A percentile compares a stretch with the other conserved stretches of the same genome.
phyloP scores from a whole-genome alignment of 106 monocot species.

The Dendrobium officinale region DNA sequence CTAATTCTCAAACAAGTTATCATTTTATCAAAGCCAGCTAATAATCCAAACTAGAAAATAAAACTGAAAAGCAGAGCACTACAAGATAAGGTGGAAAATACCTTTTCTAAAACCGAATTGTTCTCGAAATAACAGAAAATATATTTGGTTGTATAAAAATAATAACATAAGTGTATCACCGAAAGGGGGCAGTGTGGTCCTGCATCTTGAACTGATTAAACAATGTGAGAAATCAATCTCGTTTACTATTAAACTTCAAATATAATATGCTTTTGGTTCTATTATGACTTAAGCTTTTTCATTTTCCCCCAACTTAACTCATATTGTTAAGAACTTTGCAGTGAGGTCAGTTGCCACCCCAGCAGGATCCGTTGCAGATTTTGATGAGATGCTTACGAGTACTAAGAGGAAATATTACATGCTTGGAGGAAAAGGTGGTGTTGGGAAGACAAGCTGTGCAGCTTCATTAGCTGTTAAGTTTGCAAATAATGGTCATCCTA shows the following conservation, averaged over 20 bases:
- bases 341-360: slow-evolving; percentile 54
- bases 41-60: no score
- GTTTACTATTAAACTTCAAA: not conserved
- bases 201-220: not conserved
- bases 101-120: no score
- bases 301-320: not conserved
- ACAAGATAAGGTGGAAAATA: no score
- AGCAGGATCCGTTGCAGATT: slow-evolving; percentile 50
- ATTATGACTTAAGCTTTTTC: not conserved
- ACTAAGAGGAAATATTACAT: slow-evolving; percentile 84
- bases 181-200: no score
- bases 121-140: no score
- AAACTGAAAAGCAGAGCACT: no score
- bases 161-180: no score
- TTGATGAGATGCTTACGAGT: slow-evolving; percentile 81
- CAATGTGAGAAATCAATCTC: not conserved
- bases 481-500: slow-evolving; percentile 91
- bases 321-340: slow-evolving; percentile 17
- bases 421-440: slow-evolving; percentile 97
- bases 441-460: slow-evolving; percentile 95
- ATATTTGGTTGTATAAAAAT: no score
- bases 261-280: not conserved
- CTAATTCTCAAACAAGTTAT: no score
- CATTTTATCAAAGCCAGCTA: no score
- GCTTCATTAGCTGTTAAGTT: slow-evolving; percentile 96